Evolutionary conservation across 106 monocot species (phyloP).

Genomic region (Acorus gramineus): DNA sequence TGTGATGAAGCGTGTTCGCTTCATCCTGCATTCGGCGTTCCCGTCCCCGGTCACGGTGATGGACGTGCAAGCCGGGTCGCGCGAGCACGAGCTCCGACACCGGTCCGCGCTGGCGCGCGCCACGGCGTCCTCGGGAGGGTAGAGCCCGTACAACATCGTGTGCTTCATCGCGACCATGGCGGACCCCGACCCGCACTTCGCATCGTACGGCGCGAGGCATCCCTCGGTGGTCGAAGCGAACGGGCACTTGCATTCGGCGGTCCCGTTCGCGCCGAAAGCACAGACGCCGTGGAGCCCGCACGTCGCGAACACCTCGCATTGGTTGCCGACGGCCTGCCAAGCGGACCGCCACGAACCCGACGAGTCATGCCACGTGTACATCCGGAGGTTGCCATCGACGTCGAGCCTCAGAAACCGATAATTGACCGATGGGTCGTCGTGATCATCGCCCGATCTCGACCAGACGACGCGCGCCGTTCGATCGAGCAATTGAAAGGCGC

Average conservation of each 20-base stretch:
- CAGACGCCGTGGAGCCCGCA: slow-evolving; percentile 17
- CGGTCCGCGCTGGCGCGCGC: background rate
- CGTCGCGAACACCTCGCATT: slow-evolving; percentile 23
- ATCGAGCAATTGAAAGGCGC: slow-evolving; percentile 13
- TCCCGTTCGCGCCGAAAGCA: background rate
- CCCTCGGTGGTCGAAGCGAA: background rate
- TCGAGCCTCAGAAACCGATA: slow-evolving; percentile 16
- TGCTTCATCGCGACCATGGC: slow-evolving; percentile 7
- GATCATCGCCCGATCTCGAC: slow-evolving; percentile 12
- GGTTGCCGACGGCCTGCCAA: slow-evolving; percentile 25
- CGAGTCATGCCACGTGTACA: slow-evolving; percentile 9
- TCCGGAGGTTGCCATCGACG: slow-evolving; percentile 22
- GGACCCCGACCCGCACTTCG: slow-evolving; percentile 7
- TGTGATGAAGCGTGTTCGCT: slow-evolving; percentile 12
- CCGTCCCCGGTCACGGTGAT: slow-evolving; percentile 15
- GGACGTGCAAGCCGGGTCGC: slow-evolving; percentile 12
- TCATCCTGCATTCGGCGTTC: slow-evolving; percentile 8
- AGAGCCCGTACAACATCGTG: slow-evolving; percentile 19
- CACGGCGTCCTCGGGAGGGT: slow-evolving; percentile 13
- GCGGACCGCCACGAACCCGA: slow-evolving; percentile 8
- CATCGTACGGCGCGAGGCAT: slow-evolving; percentile 9
- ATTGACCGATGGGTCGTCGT: slow-evolving; percentile 8
- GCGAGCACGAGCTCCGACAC: slow-evolving; percentile 9
- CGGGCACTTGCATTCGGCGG: slow-evolving; percentile 12
- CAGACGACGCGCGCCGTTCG: background rate